phyloP scores from a whole-genome alignment of 257 asterid genomes.

The Solanum sparsipilum region DNA sequence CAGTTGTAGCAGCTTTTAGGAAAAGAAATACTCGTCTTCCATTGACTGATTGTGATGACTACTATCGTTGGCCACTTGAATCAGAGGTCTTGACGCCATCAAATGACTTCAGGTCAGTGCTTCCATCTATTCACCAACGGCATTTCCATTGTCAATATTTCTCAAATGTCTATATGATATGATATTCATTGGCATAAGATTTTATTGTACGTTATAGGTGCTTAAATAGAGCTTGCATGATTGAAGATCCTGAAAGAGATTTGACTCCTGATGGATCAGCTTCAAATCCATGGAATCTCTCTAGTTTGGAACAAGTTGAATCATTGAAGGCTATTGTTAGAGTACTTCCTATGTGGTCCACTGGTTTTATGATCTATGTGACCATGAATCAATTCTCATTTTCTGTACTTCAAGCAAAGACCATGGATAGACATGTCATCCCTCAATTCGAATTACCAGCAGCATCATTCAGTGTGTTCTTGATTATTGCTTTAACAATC shows the following conservation, averaged over 20 bases:
- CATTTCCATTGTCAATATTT: not conserved
- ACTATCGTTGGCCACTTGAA: not conserved
- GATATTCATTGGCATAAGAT: not conserved
- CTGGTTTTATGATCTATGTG: no score
- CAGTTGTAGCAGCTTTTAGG: constrained; percentile 5
- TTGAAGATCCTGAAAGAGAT: constrained; percentile 5
- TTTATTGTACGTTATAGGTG: not conserved
- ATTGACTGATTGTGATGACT: not conserved
- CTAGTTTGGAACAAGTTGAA: constrained; percentile 10
- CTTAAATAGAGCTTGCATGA: not conserved
- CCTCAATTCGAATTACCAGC: constrained; percentile 10
- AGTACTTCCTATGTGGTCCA: no score
- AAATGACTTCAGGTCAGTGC: constrained; percentile 7
- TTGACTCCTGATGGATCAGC: constrained; percentile 8
- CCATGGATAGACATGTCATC: constrained; percentile 8
- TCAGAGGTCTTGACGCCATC: not conserved
- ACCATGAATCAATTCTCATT: not conserved
- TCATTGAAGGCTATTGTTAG: not conserved
- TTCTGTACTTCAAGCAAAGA: constrained; percentile 1
- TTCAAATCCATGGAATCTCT: not conserved
- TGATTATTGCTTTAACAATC: not conserved
- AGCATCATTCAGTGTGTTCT: constrained; percentile 5
- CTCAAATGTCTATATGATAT: not conserved
- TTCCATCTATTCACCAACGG: not conserved
- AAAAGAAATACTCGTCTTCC: not conserved